Evolutionary conservation across 176 grass and related monocot species (phyloP).

Genomic region (Carex pumila): DNA sequence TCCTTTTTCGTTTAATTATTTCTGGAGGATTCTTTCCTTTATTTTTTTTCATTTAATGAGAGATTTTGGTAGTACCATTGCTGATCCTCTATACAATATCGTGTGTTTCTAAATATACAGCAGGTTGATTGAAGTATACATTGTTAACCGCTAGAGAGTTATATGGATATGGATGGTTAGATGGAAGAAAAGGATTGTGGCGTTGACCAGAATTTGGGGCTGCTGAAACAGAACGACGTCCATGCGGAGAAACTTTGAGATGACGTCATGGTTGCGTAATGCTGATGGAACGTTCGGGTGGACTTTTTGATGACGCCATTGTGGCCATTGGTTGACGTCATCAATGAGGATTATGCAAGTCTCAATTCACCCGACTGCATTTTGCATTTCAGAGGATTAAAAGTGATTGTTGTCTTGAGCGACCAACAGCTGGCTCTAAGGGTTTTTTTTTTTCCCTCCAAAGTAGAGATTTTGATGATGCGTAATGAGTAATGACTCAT

Average conservation of each 20-base stretch:
- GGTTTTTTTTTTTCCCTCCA: no score
- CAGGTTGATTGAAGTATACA: fast-evolving
- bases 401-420: no score
- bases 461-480: no score
- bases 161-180: background rate
- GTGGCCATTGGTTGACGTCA: background rate
- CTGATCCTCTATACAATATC: background rate
- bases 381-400: no score
- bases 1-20: background rate
- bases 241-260: background rate
- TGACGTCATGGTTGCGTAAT: background rate
- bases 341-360: no score
- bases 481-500: no score
- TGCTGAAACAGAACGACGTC: background rate
- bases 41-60: background rate
- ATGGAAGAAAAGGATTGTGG: background rate
- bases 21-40: background rate
- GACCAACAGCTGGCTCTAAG: no score
- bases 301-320: background rate
- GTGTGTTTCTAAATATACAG: background rate
- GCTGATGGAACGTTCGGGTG: background rate
- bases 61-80: background rate
- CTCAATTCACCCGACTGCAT: no score
- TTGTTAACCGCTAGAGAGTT: background rate
- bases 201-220: background rate